Evolutionary conservation across 2,329 filamentous ascomycete species (phyloP).

Genomic region (Monilinia aucupariae): DNA sequence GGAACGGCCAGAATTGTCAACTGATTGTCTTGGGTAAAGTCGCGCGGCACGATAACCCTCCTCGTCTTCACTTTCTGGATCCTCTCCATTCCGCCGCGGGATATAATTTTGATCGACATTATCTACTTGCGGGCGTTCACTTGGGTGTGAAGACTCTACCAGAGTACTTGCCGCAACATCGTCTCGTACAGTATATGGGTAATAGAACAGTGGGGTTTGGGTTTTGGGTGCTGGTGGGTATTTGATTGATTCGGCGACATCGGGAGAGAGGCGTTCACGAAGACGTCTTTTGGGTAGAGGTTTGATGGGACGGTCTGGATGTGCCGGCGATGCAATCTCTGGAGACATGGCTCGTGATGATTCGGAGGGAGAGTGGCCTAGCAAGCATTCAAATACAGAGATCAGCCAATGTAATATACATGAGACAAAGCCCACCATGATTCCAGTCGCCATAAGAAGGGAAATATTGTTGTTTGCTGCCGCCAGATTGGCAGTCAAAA

Average conservation of each 20-base stretch:
- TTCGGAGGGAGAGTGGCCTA: conserved; percentile 32
- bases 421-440: conserved; percentile 15
- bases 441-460: conserved; percentile 1
- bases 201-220: conserved; percentile 70
- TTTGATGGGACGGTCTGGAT: conserved; percentile 85
- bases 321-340: conserved; percentile 69
- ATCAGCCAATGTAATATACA: conserved; percentile 17
- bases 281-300: conserved; percentile 85
- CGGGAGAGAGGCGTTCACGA: conserved; percentile 79
- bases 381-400: conserved; percentile 17
- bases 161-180: conserved; percentile 34
- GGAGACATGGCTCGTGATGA: conserved; percentile 51
- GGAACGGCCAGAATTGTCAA: conserved; percentile 42
- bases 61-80: conserved; percentile 59
- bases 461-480: not conserved
- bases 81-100: conserved; percentile 49
- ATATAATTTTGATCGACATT: conserved; percentile 35
- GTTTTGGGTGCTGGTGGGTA: conserved; percentile 73
- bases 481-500: conserved; percentile 4
- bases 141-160: conserved; percentile 32
- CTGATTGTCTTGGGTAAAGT: conserved; percentile 43
- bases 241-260: conserved; percentile 74
- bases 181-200: conserved; percentile 44
- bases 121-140: conserved; percentile 31
- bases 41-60: conserved; percentile 32